Evolutionary conservation across 1,139 yeast species (phyloP), one percentile per base, ranked within the genome.

Genomic region (Pichia sp.): DNA sequence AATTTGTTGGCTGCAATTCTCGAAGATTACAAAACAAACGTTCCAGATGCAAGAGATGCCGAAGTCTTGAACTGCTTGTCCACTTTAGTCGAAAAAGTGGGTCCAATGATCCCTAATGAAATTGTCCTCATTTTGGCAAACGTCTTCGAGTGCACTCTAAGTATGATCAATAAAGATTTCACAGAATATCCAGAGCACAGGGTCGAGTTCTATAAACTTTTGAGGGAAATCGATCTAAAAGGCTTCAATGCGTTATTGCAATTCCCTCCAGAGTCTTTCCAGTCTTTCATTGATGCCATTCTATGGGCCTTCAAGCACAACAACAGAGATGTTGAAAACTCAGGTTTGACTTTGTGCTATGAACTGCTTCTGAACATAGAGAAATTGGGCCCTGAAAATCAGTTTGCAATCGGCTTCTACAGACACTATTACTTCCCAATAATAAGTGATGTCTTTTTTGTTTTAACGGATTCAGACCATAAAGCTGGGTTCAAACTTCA

Each of bases 251-350:
- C 97, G 0, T 76, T 93, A 62, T 75, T 90, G 58, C 88, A 89
- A 70, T 78, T 93, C 59, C 95, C 97, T 13, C 95, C 95, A 8
- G 93, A 84, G 59, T 95, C 96, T 34, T 91, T 93, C 78, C 90
- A 87, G 68, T 80, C 91, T 54, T 85, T 93, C 54, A 83, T 95
- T 59, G 93, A 89, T 70, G 96, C 98, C 1, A 91, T 96, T 47
- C 76, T 95, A 65, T 93, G 99, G 99, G 98, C 98, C 0, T 88
- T 95, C 69, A 93, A 93, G 71, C 99, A 93, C 69, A 95, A 91
- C 64, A 89, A 91, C 70, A 81, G 97, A 69, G 97, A 90, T 55
- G 97, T 93, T 51, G 98, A 93, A 70, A 91, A 87, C 57, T 85
- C 85, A 51, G 98, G 97, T 40, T 79, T 93, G 62, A 80, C 84